Percentiles rank a stretch among this genome's conserved stretches.
phyloP scores from a whole-genome alignment of 2,329 filamentous ascomycete species.

The Sporothrix schenckii region DNA sequence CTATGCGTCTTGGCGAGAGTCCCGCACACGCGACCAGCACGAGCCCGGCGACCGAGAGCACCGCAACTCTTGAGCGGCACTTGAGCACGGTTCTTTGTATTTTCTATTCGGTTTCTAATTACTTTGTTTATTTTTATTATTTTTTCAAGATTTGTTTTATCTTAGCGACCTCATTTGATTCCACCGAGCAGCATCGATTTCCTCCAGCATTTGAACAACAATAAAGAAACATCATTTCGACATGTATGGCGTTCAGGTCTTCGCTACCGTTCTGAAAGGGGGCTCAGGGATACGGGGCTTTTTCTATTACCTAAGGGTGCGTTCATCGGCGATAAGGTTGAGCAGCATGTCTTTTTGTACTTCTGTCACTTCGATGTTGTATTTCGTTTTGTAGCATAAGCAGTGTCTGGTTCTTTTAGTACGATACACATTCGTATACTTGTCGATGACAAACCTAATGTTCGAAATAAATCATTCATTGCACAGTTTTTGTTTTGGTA shows the following conservation, averaged over 20 bases:
- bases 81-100: neutral
- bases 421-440: too few relatives aligned
- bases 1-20: constrained; percentile 32
- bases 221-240: neutral
- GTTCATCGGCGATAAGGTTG: neutral
- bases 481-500: too few relatives aligned
- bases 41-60: constrained; percentile 8
- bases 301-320: neutral
- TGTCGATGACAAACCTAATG: too few relatives aligned
- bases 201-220: neutral
- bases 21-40: constrained; percentile 20
- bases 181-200: neutral
- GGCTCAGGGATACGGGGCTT: neutral
- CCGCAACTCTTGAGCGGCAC: neutral
- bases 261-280: neutral
- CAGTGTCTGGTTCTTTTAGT: neutral
- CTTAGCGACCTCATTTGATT: constrained; percentile 5
- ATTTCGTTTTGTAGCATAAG: neutral
- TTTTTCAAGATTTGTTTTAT: neutral
- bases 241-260: neutral
- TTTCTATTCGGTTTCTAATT: neutral
- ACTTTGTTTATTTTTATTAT: neutral
- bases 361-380: neutral
- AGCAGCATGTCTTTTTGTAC: neutral
- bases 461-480: too few relatives aligned